Evolutionary conservation across 805 yeast species (phyloP).

Genomic region (Lipomyces mesembrius): DNA sequence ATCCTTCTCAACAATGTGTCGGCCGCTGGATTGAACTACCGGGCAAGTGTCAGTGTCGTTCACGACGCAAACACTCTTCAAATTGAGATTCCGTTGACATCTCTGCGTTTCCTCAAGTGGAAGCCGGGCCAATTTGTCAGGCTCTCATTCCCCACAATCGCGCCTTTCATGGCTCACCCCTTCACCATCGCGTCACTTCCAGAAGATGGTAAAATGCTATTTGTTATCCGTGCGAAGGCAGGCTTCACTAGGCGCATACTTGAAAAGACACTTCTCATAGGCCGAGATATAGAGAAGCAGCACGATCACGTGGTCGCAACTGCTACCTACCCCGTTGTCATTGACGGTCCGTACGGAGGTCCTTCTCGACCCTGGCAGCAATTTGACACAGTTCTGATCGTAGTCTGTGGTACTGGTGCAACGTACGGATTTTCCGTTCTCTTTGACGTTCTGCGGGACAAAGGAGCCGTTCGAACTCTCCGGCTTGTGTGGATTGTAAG

Average conservation of each 20-base stretch:
- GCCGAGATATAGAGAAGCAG: background rate
- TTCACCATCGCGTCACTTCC: slow-evolving; percentile 50
- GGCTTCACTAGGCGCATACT: slow-evolving; percentile 28
- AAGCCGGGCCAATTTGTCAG: slow-evolving; percentile 38
- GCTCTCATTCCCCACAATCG: slow-evolving; percentile 36
- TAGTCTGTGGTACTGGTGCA: slow-evolving; percentile 55
- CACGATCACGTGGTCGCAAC: background rate
- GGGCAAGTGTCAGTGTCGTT: slow-evolving; percentile 22
- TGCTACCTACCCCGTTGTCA: slow-evolving; percentile 45
- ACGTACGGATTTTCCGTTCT: slow-evolving; percentile 51
- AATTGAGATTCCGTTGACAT: slow-evolving; percentile 20
- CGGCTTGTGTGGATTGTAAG: slow-evolving; percentile 17
- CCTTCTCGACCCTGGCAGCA: slow-evolving; percentile 49
- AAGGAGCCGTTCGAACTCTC: background rate
- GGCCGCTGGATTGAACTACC: slow-evolving; percentile 21
- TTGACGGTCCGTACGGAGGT: slow-evolving; percentile 57
- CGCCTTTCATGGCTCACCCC: slow-evolving; percentile 37
- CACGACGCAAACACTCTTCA: slow-evolving; percentile 5
- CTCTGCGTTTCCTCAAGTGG: slow-evolving; percentile 24
- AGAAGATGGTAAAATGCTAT: slow-evolving; percentile 48
- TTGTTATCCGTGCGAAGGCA: slow-evolving; percentile 46
- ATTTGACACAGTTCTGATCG: slow-evolving; percentile 50
- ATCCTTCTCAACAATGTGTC: slow-evolving; percentile 28
- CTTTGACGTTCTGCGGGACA: slow-evolving; percentile 4
- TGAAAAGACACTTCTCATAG: background rate